Percentiles rank a stretch among this genome's conserved stretches.
Conservation (phyloP, 768 basidiomycete genomes). For the Mycena leptocephala region DNA sequence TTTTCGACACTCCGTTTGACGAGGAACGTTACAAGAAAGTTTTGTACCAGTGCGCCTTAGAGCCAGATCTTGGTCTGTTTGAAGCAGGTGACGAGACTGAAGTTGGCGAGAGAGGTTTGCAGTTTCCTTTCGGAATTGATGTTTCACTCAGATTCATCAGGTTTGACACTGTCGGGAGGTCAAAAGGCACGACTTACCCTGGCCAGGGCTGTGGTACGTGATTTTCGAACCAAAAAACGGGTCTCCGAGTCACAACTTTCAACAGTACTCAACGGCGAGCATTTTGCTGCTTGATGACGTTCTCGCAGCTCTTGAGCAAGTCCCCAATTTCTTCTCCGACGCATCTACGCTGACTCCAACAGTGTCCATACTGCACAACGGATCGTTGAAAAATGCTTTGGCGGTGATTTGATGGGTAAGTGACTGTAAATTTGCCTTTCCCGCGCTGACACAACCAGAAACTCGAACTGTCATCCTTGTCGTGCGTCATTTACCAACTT, state of each 20-base stretch:
- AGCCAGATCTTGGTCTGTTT: slow-evolving; percentile 79
- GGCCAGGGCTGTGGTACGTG: slow-evolving; percentile 57
- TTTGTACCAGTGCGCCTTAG: slow-evolving; percentile 81
- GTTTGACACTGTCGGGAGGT: slow-evolving; percentile 49
- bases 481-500: slow-evolving; percentile 49
- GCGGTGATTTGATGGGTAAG: slow-evolving; percentile 55
- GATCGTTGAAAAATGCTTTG: slow-evolving; percentile 64
- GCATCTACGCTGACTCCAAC: slow-evolving; percentile 34
- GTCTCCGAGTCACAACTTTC: slow-evolving; percentile 35
- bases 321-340: neutral
- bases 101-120: slow-evolving; percentile 73
- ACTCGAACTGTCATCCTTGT: slow-evolving; percentile 61
- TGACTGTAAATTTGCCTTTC: neutral
- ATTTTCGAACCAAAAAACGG: no score
- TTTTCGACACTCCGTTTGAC: slow-evolving; percentile 86
- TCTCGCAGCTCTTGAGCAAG: slow-evolving; percentile 66
- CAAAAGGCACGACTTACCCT: slow-evolving; percentile 66
- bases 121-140: slow-evolving; percentile 61
- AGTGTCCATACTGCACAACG: slow-evolving; percentile 65
- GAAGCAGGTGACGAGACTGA: slow-evolving; percentile 74
- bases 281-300: slow-evolving; percentile 84
- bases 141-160: neutral
- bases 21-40: slow-evolving; percentile 87
- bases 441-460: neutral
- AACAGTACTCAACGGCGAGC: slow-evolving; percentile 62